phyloP scores from a whole-genome alignment of 176 grass and related monocot genomes.

The Triticum monococcum region DNA sequence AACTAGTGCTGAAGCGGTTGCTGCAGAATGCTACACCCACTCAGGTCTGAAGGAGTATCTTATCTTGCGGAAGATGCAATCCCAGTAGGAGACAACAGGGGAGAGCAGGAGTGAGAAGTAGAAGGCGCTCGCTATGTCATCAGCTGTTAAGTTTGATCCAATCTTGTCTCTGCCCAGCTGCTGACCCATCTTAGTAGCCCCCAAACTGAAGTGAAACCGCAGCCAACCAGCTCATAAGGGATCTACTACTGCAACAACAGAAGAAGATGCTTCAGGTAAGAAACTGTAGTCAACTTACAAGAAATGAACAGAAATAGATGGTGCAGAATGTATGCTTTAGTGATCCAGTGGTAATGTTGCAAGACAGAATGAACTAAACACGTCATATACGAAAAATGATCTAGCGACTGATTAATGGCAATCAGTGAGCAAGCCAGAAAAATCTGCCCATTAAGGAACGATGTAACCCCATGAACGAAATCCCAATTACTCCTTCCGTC shows the following conservation, averaged over 20 bases:
- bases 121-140: slow-evolving; percentile 60
- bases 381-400: too few relatives aligned
- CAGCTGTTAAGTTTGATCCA: slow-evolving; percentile 42
- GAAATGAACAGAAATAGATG: not conserved
- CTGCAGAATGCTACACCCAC: slow-evolving; percentile 66
- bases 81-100: slow-evolving; percentile 80
- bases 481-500: too few relatives aligned
- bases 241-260: slow-evolving; percentile 33
- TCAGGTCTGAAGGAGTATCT: slow-evolving; percentile 97
- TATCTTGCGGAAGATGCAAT: slow-evolving; percentile 94
- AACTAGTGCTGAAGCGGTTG: slow-evolving; percentile 12
- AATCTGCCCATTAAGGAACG: too few relatives aligned
- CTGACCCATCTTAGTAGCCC: slow-evolving; percentile 62
- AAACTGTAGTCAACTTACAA: not conserved
- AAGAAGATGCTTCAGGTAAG: not conserved
- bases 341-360: not conserved
- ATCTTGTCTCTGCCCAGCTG: slow-evolving; percentile 24
- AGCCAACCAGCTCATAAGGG: slow-evolving; percentile 66
- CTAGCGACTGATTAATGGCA: too few relatives aligned
- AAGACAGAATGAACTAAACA: not conserved
- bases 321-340: not conserved
- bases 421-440: too few relatives aligned
- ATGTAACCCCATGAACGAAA: too few relatives aligned
- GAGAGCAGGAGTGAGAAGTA: slow-evolving; percentile 63
- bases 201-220: slow-evolving; percentile 36